phyloP scores from a whole-genome alignment of 2,329 filamentous ascomycete genomes.

The Macroventuria anomochaeta region DNA sequence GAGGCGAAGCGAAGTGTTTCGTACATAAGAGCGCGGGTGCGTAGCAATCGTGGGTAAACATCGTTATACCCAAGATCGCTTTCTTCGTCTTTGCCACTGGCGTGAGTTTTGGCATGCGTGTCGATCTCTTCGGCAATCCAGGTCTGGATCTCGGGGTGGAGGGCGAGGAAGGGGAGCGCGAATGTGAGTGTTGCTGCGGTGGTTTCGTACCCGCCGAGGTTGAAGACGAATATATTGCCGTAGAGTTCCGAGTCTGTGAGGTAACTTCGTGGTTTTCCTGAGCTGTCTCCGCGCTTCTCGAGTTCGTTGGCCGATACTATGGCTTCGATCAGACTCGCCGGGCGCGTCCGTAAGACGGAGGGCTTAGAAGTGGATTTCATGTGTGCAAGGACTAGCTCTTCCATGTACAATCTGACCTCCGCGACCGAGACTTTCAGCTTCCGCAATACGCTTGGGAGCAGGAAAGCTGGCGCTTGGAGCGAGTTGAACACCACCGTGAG shows the following conservation, averaged over 20 bases:
- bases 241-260: conserved; percentile 52
- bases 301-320: conserved; percentile 28
- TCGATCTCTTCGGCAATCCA: conserved; percentile 55
- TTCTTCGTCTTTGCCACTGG: background rate
- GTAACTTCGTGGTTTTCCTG: conserved; percentile 2
- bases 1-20: conserved; percentile 23
- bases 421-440: conserved; percentile 19
- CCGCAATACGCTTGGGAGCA: conserved; percentile 19
- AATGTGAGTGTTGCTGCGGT: conserved; percentile 56
- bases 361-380: conserved; percentile 17
- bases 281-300: conserved; percentile 19
- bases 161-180: conserved; percentile 54
- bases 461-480: conserved; percentile 20
- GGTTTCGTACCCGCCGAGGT: conserved; percentile 60
- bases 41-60: conserved; percentile 43
- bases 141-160: conserved; percentile 54
- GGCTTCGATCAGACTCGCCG: conserved; percentile 32
- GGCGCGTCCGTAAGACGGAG: conserved; percentile 2
- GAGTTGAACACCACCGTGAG: conserved; percentile 23
- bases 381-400: conserved; percentile 23
- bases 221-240: conserved; percentile 58
- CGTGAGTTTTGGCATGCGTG: background rate
- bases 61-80: conserved; percentile 46
- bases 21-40: conserved; percentile 51
- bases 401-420: conserved; percentile 26